Base-by-base conservation (phyloP, 495 filamentous ascomycete species). In the Neohortaea acidophila region DNA sequence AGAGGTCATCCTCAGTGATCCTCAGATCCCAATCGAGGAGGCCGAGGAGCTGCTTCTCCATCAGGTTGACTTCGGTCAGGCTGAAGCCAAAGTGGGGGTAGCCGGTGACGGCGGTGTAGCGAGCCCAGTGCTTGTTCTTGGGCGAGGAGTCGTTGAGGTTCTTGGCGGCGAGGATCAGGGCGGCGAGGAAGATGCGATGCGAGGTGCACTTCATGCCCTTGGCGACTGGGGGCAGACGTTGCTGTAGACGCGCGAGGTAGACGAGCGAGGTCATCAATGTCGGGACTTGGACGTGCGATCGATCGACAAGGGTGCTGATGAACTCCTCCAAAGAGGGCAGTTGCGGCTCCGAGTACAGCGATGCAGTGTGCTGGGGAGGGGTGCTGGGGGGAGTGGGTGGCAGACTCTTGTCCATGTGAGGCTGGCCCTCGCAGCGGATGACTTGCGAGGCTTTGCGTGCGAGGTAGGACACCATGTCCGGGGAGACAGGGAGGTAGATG, bases 121-220 rank as follows among this genome's bases (percentile, higher is more conserved):
- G 75, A 20, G 89, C 85, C 89, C 89, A 97, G 67, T 97, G 89
- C 74, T 94, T 96, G 72, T 97, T 97, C 77, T 96, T 96, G 36
- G 91, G 89, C 19, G 84, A 92, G 33, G 86, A 93, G 64, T 84
- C 79, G 51, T 84, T 84, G 32, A 84, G 58, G 53, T 84, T 81
- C 68, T 84, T 84, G 7, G 79, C 78, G 7, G 79, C 75, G 21
- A 84, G 69, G 44, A 84, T 84, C 41, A 84, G 69, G 8, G 76
- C 72, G n/a, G 79, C 79, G 15, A 84, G 72, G 61, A 84, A 83
- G 60, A 84, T 84, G 23, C 79, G 74, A 58, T 97, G 89, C 29
- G 89, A 85, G 11, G 89, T 97, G 67, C 89, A 97, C 28, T 82
- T 80, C 65, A 96, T 81, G 48, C 89, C 89, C 66, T 94, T 96